A percentile compares a stretch with the other conserved stretches of the same genome.
These are phyloP conservation scores for Picochlorum sp. DNA, from an alignment of 139 green algal genomes.

Conservation along the genomic window DNA sequence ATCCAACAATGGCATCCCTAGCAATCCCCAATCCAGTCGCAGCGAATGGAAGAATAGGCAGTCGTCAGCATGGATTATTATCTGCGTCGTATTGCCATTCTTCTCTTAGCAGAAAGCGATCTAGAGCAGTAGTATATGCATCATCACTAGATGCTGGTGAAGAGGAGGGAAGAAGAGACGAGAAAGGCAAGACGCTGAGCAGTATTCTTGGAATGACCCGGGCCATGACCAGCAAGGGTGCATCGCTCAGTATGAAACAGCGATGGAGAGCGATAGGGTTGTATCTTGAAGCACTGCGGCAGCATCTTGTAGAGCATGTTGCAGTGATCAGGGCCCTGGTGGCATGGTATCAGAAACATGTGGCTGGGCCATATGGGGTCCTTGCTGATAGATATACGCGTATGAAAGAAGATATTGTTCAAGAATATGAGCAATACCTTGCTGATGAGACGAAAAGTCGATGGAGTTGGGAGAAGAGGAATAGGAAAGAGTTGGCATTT, in stretches of 20 bases:
- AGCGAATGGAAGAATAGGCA: too few species aligned
- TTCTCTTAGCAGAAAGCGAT: too few species aligned
- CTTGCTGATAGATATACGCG: not conserved
- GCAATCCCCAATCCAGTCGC: too few species aligned
- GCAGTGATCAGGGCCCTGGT: too few species aligned
- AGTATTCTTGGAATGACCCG: too few species aligned
- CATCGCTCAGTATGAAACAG: not conserved
- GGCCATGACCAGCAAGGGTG: not conserved
- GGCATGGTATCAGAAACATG: not conserved
- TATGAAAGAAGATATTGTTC: not conserved
- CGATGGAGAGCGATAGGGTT: not conserved
- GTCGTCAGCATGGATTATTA: too few species aligned
- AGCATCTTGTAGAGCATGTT: not conserved
- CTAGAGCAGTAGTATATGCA: too few species aligned
- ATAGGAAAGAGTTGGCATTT: slow-evolving; percentile 20
- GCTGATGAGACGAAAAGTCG: slow-evolving; percentile 33
- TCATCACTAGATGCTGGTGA: too few species aligned
- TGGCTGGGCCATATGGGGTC: not conserved
- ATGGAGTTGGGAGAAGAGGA: slow-evolving; percentile 28
- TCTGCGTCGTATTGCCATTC: too few species aligned
- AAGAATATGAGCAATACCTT: slow-evolving; percentile 27
- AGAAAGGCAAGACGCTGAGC: too few species aligned
- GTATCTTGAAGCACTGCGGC: not conserved
- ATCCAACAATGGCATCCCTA: too few species aligned
- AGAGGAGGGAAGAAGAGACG: too few species aligned